These are phyloP conservation scores for Trichaptum fuscoviolaceum DNA, from an alignment of 768 basidiomycete genomes.

Conservation along the genomic window DNA sequence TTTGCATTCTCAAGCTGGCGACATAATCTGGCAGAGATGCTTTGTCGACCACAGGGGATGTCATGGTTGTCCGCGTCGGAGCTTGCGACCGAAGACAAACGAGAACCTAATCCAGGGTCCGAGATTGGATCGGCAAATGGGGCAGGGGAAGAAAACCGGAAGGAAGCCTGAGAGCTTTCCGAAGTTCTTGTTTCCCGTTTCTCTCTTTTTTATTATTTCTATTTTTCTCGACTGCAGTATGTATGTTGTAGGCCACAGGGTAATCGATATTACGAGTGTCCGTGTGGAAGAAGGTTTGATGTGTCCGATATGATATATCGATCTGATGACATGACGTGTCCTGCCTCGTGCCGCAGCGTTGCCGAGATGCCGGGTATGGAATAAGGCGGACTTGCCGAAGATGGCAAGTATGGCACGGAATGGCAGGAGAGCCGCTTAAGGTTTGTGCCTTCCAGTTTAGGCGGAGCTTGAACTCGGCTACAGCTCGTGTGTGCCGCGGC, in stretches of 20 bases:
- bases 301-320: neutral
- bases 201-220: neutral
- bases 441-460: neutral
- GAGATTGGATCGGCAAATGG: slow-evolving; percentile 22
- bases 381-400: neutral
- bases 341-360: neutral
- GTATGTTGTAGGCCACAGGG: neutral
- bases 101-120: slow-evolving; percentile 70
- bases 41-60: slow-evolving; percentile 76
- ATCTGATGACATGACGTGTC: neutral
- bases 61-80: slow-evolving; percentile 71
- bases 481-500: neutral
- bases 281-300: neutral
- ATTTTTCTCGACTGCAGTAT: neutral
- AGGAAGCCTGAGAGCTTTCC: slow-evolving; percentile 8
- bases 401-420: slow-evolving; percentile 1
- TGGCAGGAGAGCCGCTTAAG: neutral
- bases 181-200: neutral
- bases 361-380: neutral
- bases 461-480: neutral
- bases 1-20: slow-evolving; percentile 79
- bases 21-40: slow-evolving; percentile 65
- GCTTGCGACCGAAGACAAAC: slow-evolving; percentile 62
- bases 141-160: slow-evolving; percentile 23
- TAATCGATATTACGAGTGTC: neutral